Percentiles rank a stretch among this genome's conserved stretches.
Conservation (phyloP, 345 rosid genomes). For the Rhizophora mangle region DNA sequence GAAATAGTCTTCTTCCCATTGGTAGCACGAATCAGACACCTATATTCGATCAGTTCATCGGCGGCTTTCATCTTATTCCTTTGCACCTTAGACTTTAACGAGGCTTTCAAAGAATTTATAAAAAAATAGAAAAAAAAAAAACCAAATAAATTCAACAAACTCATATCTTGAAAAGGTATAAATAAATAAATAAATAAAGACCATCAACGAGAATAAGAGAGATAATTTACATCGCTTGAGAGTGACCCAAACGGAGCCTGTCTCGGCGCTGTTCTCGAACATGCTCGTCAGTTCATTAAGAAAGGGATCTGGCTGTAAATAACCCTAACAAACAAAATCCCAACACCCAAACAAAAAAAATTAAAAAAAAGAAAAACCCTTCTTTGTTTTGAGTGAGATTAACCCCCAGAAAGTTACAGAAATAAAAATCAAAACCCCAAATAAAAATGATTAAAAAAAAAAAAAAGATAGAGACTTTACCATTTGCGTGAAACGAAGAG, state of each 20-base stretch:
- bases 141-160: too few relatives aligned
- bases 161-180: too few relatives aligned
- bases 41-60: constrained; percentile 60
- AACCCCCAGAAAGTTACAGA: too few relatives aligned
- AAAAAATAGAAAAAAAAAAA: neutral
- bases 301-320: constrained; percentile 77
- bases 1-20: constrained; percentile 75
- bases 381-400: too few relatives aligned
- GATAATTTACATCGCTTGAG: constrained; percentile 67
- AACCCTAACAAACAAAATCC: constrained; percentile 31
- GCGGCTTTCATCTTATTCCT: constrained; percentile 61
- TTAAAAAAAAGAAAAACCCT: too few relatives aligned
- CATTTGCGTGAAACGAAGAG: too few relatives aligned
- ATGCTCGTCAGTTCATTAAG: constrained; percentile 86
- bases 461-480: too few relatives aligned
- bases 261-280: constrained; percentile 76
- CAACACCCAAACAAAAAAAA: too few relatives aligned
- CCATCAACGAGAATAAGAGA: too few relatives aligned
- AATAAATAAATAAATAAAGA: too few relatives aligned
- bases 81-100: constrained; percentile 74
- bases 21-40: constrained; percentile 91
- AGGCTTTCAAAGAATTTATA: constrained; percentile 35
- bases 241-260: constrained; percentile 89
- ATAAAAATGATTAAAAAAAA: too few relatives aligned
- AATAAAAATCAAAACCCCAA: too few relatives aligned